Evolutionary conservation across 2,329 filamentous ascomycete species (phyloP).

Genomic region (Claviceps digitariae): DNA sequence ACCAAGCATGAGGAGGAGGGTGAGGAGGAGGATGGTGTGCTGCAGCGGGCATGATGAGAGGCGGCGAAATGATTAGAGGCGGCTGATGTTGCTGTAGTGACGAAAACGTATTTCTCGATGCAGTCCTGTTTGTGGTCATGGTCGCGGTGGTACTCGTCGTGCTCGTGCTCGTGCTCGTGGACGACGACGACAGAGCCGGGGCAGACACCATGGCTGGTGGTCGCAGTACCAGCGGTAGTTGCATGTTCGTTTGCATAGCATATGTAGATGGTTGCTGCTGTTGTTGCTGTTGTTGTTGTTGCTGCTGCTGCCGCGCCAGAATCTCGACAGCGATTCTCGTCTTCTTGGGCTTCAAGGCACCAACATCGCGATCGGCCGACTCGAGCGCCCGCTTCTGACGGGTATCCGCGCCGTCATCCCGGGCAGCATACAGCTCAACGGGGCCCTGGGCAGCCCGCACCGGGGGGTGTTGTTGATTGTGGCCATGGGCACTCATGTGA

Average conservation of each 20-base stretch:
- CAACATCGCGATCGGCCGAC: conserved; percentile 28
- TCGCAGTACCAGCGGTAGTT: conserved; percentile 14
- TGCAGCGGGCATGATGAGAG: conserved; percentile 2
- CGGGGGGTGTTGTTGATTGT: conserved; percentile 7
- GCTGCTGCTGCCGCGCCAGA: conserved; percentile 18
- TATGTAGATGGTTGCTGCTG: conserved; percentile 16
- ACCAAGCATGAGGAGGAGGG: conserved; percentile 5
- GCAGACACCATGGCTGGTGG: conserved; percentile 10
- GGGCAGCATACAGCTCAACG: conserved; percentile 11
- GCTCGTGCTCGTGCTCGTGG: neutral
- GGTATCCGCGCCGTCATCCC: conserved; percentile 21
- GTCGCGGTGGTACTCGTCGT: neutral
- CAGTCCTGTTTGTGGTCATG: conserved; percentile 4
- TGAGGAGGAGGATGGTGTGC: conserved; percentile 5
- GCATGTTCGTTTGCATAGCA: conserved; percentile 11
- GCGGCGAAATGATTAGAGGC: neutral
- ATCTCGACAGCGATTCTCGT: conserved; percentile 41
- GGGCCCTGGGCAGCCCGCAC: conserved; percentile 10
- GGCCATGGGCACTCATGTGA: conserved; percentile 17
- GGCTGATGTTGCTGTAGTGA: neutral
- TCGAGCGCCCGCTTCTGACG: conserved; percentile 38
- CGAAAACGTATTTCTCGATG: neutral
- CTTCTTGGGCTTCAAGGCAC: conserved; percentile 33
- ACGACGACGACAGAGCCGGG: conserved; percentile 2
- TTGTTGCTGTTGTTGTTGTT: conserved; percentile 14